These are phyloP conservation scores for Ambrosia artemisiifolia DNA, from an alignment of 129 eudicot genomes.

Conservation along the genomic window DNA sequence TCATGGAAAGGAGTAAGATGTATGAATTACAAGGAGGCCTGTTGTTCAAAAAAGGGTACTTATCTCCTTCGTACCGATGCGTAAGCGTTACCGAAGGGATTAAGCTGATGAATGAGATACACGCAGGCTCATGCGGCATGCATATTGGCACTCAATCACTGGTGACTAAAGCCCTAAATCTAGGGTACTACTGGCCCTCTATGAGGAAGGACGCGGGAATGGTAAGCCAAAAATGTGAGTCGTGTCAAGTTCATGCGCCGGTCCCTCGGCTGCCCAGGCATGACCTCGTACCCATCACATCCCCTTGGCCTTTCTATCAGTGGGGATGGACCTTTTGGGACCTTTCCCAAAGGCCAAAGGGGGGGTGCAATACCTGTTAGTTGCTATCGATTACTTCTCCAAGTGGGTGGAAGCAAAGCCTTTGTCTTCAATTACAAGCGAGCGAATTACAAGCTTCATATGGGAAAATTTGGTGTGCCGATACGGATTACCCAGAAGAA, in stretches of 20 bases:
- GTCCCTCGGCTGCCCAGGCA: neutral
- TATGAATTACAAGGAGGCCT: too few species aligned
- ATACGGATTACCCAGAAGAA: neutral
- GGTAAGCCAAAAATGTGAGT: too few species aligned
- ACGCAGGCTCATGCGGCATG: neutral
- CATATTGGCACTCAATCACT: neutral
- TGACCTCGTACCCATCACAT: neutral
- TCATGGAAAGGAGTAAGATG: too few species aligned
- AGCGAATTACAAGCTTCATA: neutral
- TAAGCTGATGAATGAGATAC: neutral
- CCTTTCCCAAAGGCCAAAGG: neutral
- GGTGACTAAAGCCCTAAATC: neutral
- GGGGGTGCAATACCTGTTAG: neutral
- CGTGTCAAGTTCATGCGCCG: neutral
- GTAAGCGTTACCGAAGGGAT: too few species aligned
- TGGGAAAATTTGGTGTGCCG: neutral
- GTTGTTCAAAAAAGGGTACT: too few species aligned
- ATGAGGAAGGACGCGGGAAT: neutral
- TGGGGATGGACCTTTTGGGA: neutral
- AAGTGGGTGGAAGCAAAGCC: neutral
- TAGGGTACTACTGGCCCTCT: neutral
- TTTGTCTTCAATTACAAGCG: too few species aligned
- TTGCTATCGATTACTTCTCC: too few species aligned
- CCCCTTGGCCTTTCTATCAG: neutral
- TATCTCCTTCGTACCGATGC: too few species aligned